Evolutionary conservation across 1,284 basidiomycete species (phyloP), one percentile per base, ranked within the genome.

Genomic region (Violaceomyces palustris): DNA sequence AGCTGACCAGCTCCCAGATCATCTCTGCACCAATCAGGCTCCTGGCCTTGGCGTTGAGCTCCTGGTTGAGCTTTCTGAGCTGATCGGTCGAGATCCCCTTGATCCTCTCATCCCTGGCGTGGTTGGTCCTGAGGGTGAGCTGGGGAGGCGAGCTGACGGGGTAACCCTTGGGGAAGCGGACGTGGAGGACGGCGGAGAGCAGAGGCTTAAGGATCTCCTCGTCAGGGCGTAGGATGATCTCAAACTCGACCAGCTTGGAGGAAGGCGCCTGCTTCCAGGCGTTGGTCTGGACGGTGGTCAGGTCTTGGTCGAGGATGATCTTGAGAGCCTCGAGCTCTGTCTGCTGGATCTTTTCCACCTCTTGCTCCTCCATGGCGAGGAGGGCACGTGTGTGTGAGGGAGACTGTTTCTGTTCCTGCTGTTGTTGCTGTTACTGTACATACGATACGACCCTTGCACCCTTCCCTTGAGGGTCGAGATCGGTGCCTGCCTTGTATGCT

Each of bases 1-100:
- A 24, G 6, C 41, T 59, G 36, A 72, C 64, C 24, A 74, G 56
- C 48, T 74, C 73, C 64, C 71, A 74, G 23, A 74, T 52, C 73
- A 74, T 74, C 30, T 74, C 72, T 10, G 64, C 54, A 17, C 71
- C 72, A 3, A 72, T 32, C 12, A 71, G 54, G 19, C 46, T 37
- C 18, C 49, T 56, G n/a, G 69, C 64, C 12, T 63, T 62, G 12
- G 32, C 35, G 18, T 48, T 45, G 36, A 72, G 47, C 27, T 47
- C 47, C 26, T 44, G 50, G 28, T 31, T 44, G 12, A 73, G 55
- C 33, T 41, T 40, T 25, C 27, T 24, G 6, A 67, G 34, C 11
- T 69, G 50, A 21, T 36, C 23, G 3, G 42, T 11, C 8, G 53
- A 42, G 17, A 70, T 36, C 2, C 64, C 67, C 11, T 45, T 52